Base-by-base conservation (phyloP, 2,329 filamentous ascomycete genomes). In the Sporothrix pallida region DNA sequence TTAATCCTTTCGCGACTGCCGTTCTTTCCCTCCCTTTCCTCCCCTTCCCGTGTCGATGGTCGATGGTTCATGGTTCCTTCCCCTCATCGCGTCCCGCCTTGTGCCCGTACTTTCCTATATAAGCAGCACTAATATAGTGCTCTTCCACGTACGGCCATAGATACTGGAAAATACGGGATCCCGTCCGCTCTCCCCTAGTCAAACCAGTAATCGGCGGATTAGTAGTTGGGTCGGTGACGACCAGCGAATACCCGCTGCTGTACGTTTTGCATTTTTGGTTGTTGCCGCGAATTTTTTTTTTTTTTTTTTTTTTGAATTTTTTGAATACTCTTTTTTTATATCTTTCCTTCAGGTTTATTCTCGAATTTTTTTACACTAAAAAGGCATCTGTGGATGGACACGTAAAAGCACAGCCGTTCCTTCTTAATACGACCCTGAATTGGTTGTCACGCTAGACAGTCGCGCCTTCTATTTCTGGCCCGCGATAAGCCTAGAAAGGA, bases 401-500 rank as follows among this genome's bases (percentile, higher is more conserved):
- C n/a, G 12, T 44, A 20, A 23, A 44, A 63, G 44, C 62, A 42
- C 60, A 42, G 60, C 60, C n/a, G 13, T 63, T 44, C n/a, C 20
- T 37, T 15, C 26, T n/a, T 42, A n/a, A 46, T 9, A 6, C 20
- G n/a, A 46, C 17, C 37, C 31, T 44, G 37, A 54, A 15, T 17
- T 5, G 13, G 26, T 15, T 42, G 15, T 5, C 60, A 63, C 31
- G 31, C 31, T 31, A 5, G 31, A 31, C 31, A 37, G 31, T 37
- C 31, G 62, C 62, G 20, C n/a, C 42, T 48, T 26, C n/a, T 26
- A 26, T 26, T 26, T 26, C 23, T 20, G 42, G 26, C 37, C 42
- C 62, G 42, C 42, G 62, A 67, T 67, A 67, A 48, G 62, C 62
- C 12, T n/a, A 48, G 42, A 63, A 20, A 6, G 13, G 65, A 52